These are phyloP conservation scores for Thermochaetoides dissita DNA, from an alignment of 2,329 filamentous ascomycete species.

Conservation along the genomic window DNA sequence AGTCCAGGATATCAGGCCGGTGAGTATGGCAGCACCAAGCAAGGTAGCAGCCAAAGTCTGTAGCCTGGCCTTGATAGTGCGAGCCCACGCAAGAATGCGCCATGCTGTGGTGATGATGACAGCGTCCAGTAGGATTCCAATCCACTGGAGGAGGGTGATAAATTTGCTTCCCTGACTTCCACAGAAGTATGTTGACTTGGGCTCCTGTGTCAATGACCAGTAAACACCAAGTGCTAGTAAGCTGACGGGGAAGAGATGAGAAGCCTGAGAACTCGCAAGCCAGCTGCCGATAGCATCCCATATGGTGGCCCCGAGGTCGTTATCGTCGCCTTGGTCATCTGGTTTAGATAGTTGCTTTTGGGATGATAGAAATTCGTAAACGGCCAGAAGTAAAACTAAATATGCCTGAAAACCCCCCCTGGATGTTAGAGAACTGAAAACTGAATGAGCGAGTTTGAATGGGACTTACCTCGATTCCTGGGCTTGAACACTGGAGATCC, in stretches of 20 bases:
- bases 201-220: slow-evolving; percentile 24
- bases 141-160: slow-evolving; percentile 28
- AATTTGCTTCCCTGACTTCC: slow-evolving; percentile 24
- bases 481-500: slow-evolving; percentile 35
- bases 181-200: slow-evolving; percentile 38
- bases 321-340: slow-evolving; percentile 29
- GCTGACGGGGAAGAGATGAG: slow-evolving; percentile 23
- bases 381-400: slow-evolving; percentile 29
- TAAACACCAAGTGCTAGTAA: slow-evolving; percentile 31
- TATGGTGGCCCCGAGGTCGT: slow-evolving; percentile 28
- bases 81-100: slow-evolving; percentile 37
- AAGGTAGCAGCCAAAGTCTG: slow-evolving; percentile 30
- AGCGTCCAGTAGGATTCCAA: slow-evolving; percentile 33
- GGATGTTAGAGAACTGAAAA: no score
- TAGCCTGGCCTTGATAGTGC: slow-evolving; percentile 33
- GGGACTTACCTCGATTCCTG: slow-evolving; percentile 32
- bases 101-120: slow-evolving; percentile 33
- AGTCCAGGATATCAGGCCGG: slow-evolving; percentile 24
- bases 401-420: slow-evolving; percentile 25
- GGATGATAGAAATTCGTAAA: slow-evolving; percentile 30
- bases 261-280: slow-evolving; percentile 28
- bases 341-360: slow-evolving; percentile 15
- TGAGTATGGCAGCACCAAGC: slow-evolving; percentile 25
- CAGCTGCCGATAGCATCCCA: slow-evolving; percentile 35
- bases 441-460: background rate